phyloP scores from a whole-genome alignment of 768 basidiomycete genomes.

The Sporobolomyces roseus region DNA sequence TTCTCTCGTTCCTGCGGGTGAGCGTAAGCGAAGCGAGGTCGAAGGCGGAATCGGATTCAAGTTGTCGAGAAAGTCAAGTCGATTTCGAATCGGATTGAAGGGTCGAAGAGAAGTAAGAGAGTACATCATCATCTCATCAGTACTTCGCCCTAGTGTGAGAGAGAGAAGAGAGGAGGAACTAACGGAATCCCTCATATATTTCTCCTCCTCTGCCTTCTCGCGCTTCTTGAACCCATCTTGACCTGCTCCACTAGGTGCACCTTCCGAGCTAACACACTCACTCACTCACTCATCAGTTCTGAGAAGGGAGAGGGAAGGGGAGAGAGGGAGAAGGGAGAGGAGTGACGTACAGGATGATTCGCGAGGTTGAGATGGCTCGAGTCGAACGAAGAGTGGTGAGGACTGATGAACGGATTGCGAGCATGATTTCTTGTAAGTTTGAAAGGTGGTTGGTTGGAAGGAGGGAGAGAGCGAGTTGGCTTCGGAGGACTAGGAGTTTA shows the following conservation, averaged over 20 bases:
- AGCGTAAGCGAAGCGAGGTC: background rate
- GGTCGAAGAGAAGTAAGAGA: no score
- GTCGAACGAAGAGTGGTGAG: slow-evolving; percentile 1
- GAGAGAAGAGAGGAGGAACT: background rate
- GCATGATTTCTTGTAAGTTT: background rate
- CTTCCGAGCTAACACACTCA: slow-evolving; percentile 29
- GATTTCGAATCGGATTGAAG: no score
- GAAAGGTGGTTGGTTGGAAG: background rate
- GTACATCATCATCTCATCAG: no score
- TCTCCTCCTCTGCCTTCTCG: slow-evolving; percentile 36
- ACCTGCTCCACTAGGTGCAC: slow-evolving; percentile 12
- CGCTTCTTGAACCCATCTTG: slow-evolving; percentile 34
- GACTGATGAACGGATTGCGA: slow-evolving; percentile 18
- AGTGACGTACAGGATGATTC: slow-evolving; percentile 24
- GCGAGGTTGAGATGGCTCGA: background rate
- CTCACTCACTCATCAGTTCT: background rate
- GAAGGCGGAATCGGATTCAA: no score
- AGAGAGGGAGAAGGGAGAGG: background rate
- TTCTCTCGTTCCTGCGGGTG: slow-evolving; percentile 36
- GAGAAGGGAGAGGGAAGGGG: background rate
- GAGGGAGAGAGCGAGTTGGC: background rate
- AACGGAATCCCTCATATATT: slow-evolving; percentile 31
- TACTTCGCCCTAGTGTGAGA: background rate
- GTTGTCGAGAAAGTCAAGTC: no score
- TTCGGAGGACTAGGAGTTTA: no score